These are phyloP conservation scores for Pouteria glomerata DNA, from an alignment of 148 eudicot genomes.

Conservation along the genomic window DNA sequence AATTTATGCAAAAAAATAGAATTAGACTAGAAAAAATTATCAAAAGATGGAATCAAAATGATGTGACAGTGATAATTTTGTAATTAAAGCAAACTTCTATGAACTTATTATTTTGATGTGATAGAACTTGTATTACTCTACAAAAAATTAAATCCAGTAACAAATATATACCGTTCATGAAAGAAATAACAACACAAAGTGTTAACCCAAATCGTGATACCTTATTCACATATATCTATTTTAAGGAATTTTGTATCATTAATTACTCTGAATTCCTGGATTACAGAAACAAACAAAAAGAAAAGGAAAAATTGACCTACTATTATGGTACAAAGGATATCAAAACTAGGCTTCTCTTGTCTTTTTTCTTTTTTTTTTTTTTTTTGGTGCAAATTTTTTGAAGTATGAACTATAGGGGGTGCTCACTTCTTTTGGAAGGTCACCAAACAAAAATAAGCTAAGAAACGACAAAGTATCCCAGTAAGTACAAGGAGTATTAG, in stretches of 20 bases:
- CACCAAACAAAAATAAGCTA: conserved; percentile 61
- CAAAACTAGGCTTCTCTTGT: not conserved
- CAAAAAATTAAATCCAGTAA: not conserved
- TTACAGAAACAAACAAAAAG: too few species aligned
- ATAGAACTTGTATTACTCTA: not conserved
- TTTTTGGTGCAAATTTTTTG: too few species aligned
- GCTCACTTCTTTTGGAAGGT: conserved; percentile 56
- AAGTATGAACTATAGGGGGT: not conserved
- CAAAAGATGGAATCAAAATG: too few species aligned
- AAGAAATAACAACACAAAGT: not conserved
- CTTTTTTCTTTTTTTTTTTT: too few species aligned
- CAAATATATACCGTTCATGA: not conserved
- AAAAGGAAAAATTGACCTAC: not conserved
- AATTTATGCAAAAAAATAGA: too few species aligned
- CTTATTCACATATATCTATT: not conserved
- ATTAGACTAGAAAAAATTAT: too few species aligned
- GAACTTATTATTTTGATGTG: too few species aligned
- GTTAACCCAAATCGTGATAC: not conserved
- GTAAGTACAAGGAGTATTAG: conserved; percentile 38
- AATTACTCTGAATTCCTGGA: not conserved
- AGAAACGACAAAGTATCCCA: conserved; percentile 50
- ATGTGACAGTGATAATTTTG: too few species aligned
- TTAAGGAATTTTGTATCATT: not conserved
- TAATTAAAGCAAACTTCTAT: too few species aligned
- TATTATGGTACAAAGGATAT: not conserved